Base-by-base conservation (phyloP, 306 rosid species). In the Alnus rubra region DNA sequence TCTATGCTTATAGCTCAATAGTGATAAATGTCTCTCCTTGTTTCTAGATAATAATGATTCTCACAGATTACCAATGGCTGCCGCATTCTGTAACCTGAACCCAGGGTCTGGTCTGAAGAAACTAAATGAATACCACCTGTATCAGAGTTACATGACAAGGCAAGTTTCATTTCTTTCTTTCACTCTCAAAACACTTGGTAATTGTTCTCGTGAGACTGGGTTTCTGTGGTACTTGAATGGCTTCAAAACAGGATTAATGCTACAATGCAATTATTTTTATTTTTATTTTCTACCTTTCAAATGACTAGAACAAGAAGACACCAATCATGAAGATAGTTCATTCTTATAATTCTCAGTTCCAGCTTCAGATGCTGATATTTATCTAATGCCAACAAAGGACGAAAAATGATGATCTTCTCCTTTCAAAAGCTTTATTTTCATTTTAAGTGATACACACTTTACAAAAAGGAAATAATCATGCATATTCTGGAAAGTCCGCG, bases 61-160 rank as follows among this genome's bases (percentile, higher is more conserved):
- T 42, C 71, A 75, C 6, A 62, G 55, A 55, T 65, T 9, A 13
- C 59, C 15, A 65, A 91, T 91, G 96, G 88, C 90, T 42, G 76
- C 79, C 51, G 49, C 84, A 7, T 81, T 78, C 68, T 89, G 88
- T 45, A 83, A 71, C 86, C 76, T 86, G 73, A 78, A 69, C 44
- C 75, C 65, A 9, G 74, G 69, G 35, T 78, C 77, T 84, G 76
- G 74, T 58, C 77, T 69, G 76, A 58, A 76, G 48, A 81, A 51
- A 69, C 84, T 86, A 23, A 72, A 78, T 35, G 81, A 74, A 9
- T 49, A 52, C 81, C 59, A 64, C 50, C 82, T 15, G n/a, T 47
- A 45, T 19, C 80, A 31, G 54, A 76, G 48, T 78, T 47, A 31
- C 79, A 62, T 65, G 63, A 82, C 19, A n/a, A 86, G 90, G 93